Evolutionary conservation across 345 rosid species (phyloP), one percentile per base, ranked within the genome.

Genomic region (Heritiera fomes): DNA sequence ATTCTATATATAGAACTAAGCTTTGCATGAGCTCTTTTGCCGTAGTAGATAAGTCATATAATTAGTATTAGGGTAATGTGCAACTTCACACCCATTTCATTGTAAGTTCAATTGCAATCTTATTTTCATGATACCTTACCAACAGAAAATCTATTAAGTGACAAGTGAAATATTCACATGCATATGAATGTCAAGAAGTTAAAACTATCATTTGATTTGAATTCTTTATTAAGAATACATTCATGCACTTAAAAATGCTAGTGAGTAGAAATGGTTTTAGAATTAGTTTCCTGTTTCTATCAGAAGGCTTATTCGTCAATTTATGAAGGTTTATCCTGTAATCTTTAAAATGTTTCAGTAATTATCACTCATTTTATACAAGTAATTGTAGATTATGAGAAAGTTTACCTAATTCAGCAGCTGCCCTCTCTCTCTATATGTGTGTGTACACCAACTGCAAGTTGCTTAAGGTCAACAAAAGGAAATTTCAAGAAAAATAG

Each of bases 321-420:
- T 34, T 34, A 34, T 34, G 38, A 34, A 34, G 3, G 3, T 34
- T 1, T 41, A 2, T 41, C 13, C 63, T 58, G 4, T n/a, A 18
- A 55, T 55, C 20, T 55, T 55, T 55, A 5, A n/a, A 18, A 56
- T 7, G 61, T 18, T 18, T 18, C 61, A 7, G n/a, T 56, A 9
- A 8, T 23, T 38, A 38, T 38, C 41, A 46, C 50, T 9, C 50
- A 46, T 8, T 46, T 46, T 46, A 8, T 46, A 46, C 12, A 46
- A 46, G 50, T 9, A 9, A 15, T 14, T 4, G 20, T 10, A 15
- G 18, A 60, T 30, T 32, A 62, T 32, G 41, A 34, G 69, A 64
- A 34, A 64, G 69, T 64, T 64, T 13, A 64, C 45, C 45, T 13
- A 45, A 68, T 68, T 43, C 73, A 68, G 55, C 23, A 18, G 32